A percentile compares a stretch with the other conserved stretches of the same genome.
phyloP scores from a whole-genome alignment of 257 asterid genomes.

The Penstemon davidsonii region DNA sequence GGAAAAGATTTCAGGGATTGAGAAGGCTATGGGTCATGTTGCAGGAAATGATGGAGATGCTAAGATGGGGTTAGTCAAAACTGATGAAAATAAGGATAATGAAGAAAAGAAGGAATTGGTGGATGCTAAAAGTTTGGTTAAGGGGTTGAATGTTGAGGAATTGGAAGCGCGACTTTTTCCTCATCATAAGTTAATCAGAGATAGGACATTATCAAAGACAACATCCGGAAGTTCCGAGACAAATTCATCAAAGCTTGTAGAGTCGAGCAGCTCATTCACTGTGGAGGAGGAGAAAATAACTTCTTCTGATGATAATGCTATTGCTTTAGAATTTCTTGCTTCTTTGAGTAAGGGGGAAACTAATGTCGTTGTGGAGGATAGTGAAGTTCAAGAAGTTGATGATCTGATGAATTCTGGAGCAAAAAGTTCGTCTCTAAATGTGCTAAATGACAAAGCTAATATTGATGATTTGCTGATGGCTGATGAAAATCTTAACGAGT shows the following conservation, averaged over 20 bases:
- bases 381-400: constrained; percentile 58
- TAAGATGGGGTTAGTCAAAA: constrained; percentile 21
- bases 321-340: constrained; percentile 49
- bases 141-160: constrained; percentile 58
- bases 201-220: constrained; percentile 50
- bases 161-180: constrained; percentile 73
- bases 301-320: constrained; percentile 41
- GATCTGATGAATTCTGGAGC: constrained; percentile 30
- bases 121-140: constrained; percentile 43
- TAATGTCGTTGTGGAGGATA: constrained; percentile 27
- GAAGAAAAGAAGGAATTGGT: constrained; percentile 21
- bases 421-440: constrained; percentile 33
- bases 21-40: constrained; percentile 66
- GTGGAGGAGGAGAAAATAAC: constrained; percentile 30
- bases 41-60: constrained; percentile 36
- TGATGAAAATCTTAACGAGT: constrained; percentile 64
- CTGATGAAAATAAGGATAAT: constrained; percentile 26
- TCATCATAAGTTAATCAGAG: constrained; percentile 70
- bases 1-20: constrained; percentile 74
- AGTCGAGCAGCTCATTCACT: constrained; percentile 28
- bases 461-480: constrained; percentile 51
- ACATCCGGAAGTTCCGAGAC: constrained; percentile 25
- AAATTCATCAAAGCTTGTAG: constrained; percentile 25
- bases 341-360: constrained; percentile 40
- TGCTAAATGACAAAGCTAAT: constrained; percentile 31